These are phyloP conservation scores for Suillus paluster DNA, from an alignment of 768 basidiomycete genomes.

Conservation along the genomic window DNA sequence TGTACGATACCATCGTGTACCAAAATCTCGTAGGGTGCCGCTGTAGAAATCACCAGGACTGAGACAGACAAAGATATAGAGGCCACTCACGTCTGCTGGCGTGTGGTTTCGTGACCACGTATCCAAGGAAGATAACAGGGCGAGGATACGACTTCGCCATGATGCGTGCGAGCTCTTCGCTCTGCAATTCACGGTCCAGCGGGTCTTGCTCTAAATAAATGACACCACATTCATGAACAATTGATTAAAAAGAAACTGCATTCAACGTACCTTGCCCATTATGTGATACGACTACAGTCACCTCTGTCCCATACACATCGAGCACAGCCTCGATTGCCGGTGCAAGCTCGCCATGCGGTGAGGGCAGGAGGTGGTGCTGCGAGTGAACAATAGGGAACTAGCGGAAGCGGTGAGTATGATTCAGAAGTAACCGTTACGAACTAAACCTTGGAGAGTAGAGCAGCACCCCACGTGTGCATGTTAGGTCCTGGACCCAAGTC, in stretches of 20 bases:
- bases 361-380: conserved; percentile 85
- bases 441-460: conserved; percentile 73
- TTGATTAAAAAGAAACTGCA: neutral
- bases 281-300: conserved; percentile 86
- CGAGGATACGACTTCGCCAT: conserved; percentile 71
- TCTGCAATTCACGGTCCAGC: conserved; percentile 87
- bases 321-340: conserved; percentile 88
- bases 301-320: conserved; percentile 75
- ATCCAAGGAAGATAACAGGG: conserved; percentile 82
- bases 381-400: conserved; percentile 90
- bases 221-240: neutral
- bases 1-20: conserved; percentile 78
- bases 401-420: neutral
- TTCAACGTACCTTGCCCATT: conserved; percentile 83
- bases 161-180: conserved; percentile 77
- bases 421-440: neutral
- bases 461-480: conserved; percentile 89
- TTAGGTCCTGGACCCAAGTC: conserved; percentile 90
- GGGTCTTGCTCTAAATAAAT: conserved; percentile 74
- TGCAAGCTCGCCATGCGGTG: conserved; percentile 84
- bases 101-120: conserved; percentile 75
- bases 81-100: conserved; percentile 59
- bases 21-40: conserved; percentile 76
- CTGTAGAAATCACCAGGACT: conserved; percentile 38
- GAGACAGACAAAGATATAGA: conserved; percentile 8